A percentile compares a stretch with the other conserved stretches of the same genome.
These are phyloP conservation scores for Pythium phragmiticola DNA, from an alignment of 352 stramenopile species.

Conservation along the genomic window DNA sequence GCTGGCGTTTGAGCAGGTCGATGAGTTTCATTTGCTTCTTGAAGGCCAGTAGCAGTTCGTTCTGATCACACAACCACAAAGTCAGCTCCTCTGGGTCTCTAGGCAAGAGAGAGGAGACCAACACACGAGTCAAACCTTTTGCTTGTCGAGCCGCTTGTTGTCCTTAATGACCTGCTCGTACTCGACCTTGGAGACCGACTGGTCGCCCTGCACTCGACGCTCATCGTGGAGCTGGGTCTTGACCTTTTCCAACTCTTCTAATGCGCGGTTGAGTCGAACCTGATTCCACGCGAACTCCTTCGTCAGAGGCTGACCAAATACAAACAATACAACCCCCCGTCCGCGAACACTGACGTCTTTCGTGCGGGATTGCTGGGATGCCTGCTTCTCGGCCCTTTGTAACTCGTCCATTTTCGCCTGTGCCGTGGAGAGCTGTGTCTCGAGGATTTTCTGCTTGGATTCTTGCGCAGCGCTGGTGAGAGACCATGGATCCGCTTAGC, in stretches of 20 bases:
- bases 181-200: slow-evolving; percentile 49
- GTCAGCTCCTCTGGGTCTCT: not conserved
- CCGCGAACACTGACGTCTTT: slow-evolving; percentile 46
- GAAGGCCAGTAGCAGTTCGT: slow-evolving; percentile 69
- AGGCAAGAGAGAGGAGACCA: not conserved
- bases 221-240: slow-evolving; percentile 70
- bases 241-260: slow-evolving; percentile 75
- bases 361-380: slow-evolving; percentile 66
- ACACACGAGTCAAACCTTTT: slow-evolving; percentile 40
- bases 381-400: slow-evolving; percentile 59
- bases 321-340: no score
- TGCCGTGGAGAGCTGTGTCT: slow-evolving; percentile 54
- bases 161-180: slow-evolving; percentile 61
- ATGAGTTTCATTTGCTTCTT: slow-evolving; percentile 89
- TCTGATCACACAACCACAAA: slow-evolving; percentile 29
- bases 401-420: slow-evolving; percentile 51
- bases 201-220: slow-evolving; percentile 41
- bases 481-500: not conserved
- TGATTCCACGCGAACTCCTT: slow-evolving; percentile 16
- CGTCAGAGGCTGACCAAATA: not conserved
- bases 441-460: slow-evolving; percentile 66
- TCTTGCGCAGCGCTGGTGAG: slow-evolving; percentile 55
- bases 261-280: slow-evolving; percentile 70
- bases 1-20: slow-evolving; percentile 81
- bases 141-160: slow-evolving; percentile 79